These are phyloP conservation scores for Batkoa obscura DNA, from an alignment of 371 early-diverging fungal species.

Conservation along the genomic window DNA sequence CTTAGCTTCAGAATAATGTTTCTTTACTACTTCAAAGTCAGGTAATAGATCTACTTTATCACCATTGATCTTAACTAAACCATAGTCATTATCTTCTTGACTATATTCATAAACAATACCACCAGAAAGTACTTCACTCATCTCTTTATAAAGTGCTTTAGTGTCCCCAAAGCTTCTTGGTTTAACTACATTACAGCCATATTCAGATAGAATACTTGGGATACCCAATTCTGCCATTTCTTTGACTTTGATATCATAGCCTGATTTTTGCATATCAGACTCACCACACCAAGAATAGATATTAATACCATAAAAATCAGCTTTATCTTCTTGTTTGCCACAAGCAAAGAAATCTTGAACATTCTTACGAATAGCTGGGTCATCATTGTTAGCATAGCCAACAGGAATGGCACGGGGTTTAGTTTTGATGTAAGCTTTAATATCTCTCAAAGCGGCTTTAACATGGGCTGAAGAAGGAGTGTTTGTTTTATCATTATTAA, in stretches of 20 bases:
- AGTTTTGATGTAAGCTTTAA: constrained; percentile 25
- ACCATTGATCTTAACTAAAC: constrained; percentile 32
- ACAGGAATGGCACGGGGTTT: constrained; percentile 38
- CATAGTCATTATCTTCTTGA: constrained; percentile 59
- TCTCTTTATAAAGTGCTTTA: constrained; percentile 41
- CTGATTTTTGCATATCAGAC: constrained; percentile 29
- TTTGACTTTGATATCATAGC: constrained; percentile 31
- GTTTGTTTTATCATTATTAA: constrained; percentile 40
- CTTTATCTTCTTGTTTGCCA: constrained; percentile 33
- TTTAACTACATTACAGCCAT: constrained; percentile 33
- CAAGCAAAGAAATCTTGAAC: constrained; percentile 54
- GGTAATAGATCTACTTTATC: constrained; percentile 6
- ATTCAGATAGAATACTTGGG: constrained; percentile 43
- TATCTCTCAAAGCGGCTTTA: constrained; percentile 50
- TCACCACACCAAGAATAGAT: constrained; percentile 45
- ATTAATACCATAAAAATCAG: constrained; percentile 57
- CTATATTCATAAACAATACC: constrained; percentile 69
- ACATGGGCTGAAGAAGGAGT: constrained; percentile 49
- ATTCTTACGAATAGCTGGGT: constrained; percentile 37
- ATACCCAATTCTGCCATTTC: constrained; percentile 25
- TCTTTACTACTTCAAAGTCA: background rate
- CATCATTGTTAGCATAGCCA: constrained; percentile 67
- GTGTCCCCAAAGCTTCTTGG: constrained; percentile 32
- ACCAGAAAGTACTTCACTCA: constrained; percentile 46
- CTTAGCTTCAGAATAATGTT: background rate